These are phyloP conservation scores for Epithele typhae DNA, from an alignment of 768 basidiomycete species.

Conservation along the genomic window DNA sequence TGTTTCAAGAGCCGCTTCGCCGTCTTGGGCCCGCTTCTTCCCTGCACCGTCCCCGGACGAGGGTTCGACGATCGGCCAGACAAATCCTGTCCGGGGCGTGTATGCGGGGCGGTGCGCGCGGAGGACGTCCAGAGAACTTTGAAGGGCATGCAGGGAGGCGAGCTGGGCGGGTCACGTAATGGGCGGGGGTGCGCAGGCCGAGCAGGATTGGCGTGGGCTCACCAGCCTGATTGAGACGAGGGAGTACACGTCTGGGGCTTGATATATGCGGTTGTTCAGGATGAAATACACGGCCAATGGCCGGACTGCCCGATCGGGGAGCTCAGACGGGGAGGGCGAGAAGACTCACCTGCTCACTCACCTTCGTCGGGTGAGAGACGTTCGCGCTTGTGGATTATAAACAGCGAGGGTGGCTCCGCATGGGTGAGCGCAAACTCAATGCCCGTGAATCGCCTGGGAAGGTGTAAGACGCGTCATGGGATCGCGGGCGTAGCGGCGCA, in stretches of 20 bases:
- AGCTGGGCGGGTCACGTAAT: conserved; percentile 37
- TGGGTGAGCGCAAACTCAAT: conserved; percentile 85
- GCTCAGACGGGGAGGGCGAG: conserved; percentile 2
- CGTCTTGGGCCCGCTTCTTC: conserved; percentile 35
- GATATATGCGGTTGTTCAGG: conserved; percentile 85
- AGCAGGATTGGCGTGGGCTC: conserved; percentile 18
- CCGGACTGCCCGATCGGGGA: conserved; percentile 42
- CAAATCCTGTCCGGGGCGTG: conserved; percentile 77
- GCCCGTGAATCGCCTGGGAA: conserved; percentile 73
- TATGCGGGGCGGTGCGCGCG: conserved; percentile 75
- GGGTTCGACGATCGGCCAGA: conserved; percentile 76
- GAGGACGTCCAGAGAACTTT: conserved; percentile 72
- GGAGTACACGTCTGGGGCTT: conserved; percentile 80
- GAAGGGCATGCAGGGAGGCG: conserved; percentile 65
- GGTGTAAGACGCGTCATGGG: conserved; percentile 5
- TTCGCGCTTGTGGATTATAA: conserved; percentile 88
- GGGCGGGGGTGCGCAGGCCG: background rate
- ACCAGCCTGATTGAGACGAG: conserved; percentile 83
- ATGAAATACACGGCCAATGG: conserved; percentile 84
- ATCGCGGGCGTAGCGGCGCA: conserved; percentile 30
- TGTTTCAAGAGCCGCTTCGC: conserved; percentile 10
- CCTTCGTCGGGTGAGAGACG: conserved; percentile 82
- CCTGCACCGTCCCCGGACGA: conserved; percentile 35
- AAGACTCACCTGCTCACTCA: conserved; percentile 29
- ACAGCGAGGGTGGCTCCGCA: conserved; percentile 73